Evolutionary conservation across 371 early-diverging fungal species (phyloP).

Genomic region (Syncephalastrum contaminatum): DNA sequence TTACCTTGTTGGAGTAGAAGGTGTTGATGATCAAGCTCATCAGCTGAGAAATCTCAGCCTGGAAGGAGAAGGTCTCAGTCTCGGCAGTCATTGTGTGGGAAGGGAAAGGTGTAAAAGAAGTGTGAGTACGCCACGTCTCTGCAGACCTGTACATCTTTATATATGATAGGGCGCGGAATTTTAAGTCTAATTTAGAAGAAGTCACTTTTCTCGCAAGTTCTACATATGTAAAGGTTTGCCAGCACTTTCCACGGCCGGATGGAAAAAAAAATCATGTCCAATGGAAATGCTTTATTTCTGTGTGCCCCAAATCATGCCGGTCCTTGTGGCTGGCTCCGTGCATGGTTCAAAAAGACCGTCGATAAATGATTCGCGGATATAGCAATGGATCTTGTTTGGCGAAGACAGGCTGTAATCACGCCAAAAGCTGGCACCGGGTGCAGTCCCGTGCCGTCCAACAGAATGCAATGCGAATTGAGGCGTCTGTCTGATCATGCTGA

Average conservation of each 20-base stretch:
- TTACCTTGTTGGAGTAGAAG: constrained; percentile 55
- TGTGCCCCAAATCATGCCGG: constrained; percentile 5
- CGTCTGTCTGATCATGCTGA: constrained; percentile 13
- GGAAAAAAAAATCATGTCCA: too few relatives aligned
- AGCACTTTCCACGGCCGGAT: too few relatives aligned
- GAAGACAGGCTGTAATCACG: constrained; percentile 40
- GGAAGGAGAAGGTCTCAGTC: constrained; percentile 81
- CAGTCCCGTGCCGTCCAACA: constrained; percentile 40
- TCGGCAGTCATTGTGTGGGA: constrained; percentile 29
- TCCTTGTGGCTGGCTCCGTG: not conserved
- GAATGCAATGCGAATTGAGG: constrained; percentile 42
- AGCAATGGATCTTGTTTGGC: constrained; percentile 37
- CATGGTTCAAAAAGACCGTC: constrained; percentile 34
- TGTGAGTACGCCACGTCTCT: not conserved
- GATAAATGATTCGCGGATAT: constrained; percentile 45
- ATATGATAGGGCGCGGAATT: too few relatives aligned
- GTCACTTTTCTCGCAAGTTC: constrained; percentile 32
- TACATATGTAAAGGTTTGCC: not conserved
- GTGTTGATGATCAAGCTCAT: constrained; percentile 86
- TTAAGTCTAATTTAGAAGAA: constrained; percentile 1
- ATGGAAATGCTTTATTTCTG: too few relatives aligned
- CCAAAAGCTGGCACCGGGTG: constrained; percentile 45
- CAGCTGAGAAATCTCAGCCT: constrained; percentile 93
- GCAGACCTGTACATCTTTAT: too few relatives aligned
- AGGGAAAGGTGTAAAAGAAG: constrained; percentile 17